Conservation (phyloP, 1,139 yeast species). For the Arxiozyma bovina region DNA sequence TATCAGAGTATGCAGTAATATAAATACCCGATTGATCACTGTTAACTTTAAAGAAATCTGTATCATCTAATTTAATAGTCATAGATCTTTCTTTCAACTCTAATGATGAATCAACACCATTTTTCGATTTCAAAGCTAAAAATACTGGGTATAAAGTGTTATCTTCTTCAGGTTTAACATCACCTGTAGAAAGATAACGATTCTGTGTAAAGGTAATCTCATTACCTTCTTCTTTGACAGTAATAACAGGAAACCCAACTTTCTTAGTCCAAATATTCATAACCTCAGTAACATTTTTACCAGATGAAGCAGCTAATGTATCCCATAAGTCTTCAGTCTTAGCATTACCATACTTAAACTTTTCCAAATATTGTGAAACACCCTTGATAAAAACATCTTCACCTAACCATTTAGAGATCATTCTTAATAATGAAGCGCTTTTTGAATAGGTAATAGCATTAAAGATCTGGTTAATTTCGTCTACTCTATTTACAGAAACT, state of each 20-base stretch:
- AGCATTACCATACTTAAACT: conserved; percentile 68
- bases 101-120: conserved; percentile 55
- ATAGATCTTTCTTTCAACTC: conserved; percentile 50
- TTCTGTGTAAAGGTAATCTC: conserved; percentile 53
- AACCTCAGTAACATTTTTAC: conserved; percentile 59
- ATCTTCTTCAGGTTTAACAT: conserved; percentile 65
- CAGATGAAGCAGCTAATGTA: conserved; percentile 62
- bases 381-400: conserved; percentile 69
- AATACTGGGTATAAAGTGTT: conserved; percentile 73
- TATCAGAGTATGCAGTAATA: conserved; percentile 68
- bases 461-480: conserved; percentile 78
- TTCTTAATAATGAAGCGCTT: conserved; percentile 71
- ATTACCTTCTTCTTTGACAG: conserved; percentile 44
- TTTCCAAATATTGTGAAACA: conserved; percentile 61
- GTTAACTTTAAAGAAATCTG: conserved; percentile 60
- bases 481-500: conserved; percentile 72
- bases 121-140: conserved; percentile 61
- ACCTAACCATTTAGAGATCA: conserved; percentile 71
- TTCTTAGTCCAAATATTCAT: conserved; percentile 80
- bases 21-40: conserved; percentile 78
- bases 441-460: conserved; percentile 79
- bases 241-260: conserved; percentile 76
- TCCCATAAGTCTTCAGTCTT: conserved; percentile 74
- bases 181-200: conserved; percentile 73
- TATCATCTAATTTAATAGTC: conserved; percentile 37